Evolutionary conservation across 768 basidiomycete species (phyloP).

Genomic region (Naganishia vishniacii): DNA sequence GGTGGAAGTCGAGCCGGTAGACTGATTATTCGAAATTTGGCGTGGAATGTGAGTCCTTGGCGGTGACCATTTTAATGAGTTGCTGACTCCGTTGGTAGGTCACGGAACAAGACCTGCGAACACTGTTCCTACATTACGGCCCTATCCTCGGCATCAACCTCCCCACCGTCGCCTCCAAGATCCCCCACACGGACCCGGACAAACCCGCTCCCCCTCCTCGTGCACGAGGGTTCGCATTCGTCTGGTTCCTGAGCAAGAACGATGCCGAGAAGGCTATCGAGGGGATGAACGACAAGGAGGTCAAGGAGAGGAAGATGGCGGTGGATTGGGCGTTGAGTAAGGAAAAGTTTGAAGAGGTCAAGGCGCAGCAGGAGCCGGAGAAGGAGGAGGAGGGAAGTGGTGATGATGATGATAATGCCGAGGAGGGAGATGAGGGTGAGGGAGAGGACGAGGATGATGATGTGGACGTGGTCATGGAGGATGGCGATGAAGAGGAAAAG

Average conservation of each 20-base stretch:
- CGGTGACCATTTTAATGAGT: background rate
- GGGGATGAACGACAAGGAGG: conserved; percentile 68
- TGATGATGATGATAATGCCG: conserved; percentile 37
- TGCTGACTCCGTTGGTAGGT: conserved; percentile 51
- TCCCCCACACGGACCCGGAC: conserved; percentile 47
- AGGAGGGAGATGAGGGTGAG: conserved; percentile 35
- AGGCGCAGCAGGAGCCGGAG: conserved; percentile 52
- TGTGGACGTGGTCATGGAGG: conserved; percentile 38
- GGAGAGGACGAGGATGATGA: conserved; percentile 34
- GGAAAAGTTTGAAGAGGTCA: conserved; percentile 78
- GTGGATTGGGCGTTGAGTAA: conserved; percentile 97
- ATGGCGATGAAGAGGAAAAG: conserved; percentile 52
- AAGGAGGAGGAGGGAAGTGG: conserved; percentile 38
- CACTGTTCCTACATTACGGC: conserved; percentile 78
- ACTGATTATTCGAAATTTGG: conserved; percentile 84
- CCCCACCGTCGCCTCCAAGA: conserved; percentile 53
- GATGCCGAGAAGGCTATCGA: conserved; percentile 79
- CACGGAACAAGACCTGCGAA: conserved; percentile 75
- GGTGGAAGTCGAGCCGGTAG: conserved; percentile 66
- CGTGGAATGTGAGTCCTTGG: conserved; percentile 57
- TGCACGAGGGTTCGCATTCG: conserved; percentile 81
- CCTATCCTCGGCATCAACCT: conserved; percentile 80
- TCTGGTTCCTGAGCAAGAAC: conserved; percentile 82
- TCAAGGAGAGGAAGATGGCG: conserved; percentile 60
- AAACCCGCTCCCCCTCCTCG: conserved; percentile 44